These are phyloP conservation scores for Lepiota venenata DNA, from an alignment of 768 basidiomycete genomes.

Conservation along the genomic window DNA sequence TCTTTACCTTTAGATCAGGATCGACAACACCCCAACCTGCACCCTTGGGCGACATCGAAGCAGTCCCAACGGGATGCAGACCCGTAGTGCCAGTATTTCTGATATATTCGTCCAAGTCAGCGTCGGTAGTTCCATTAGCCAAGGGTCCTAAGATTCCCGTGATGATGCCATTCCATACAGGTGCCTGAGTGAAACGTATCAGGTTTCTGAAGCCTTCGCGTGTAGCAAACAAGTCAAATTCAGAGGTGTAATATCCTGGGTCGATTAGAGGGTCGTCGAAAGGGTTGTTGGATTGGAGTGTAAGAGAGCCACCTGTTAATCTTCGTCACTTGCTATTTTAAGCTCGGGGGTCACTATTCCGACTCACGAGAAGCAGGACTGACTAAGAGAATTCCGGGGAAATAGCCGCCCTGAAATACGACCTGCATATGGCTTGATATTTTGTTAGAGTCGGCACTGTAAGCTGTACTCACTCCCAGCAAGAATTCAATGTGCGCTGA, in stretches of 20 bases:
- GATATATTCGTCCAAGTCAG: constrained; percentile 13
- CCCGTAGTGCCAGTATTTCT: constrained; percentile 17
- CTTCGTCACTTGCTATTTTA: background rate
- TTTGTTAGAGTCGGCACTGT: background rate
- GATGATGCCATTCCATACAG: constrained; percentile 14
- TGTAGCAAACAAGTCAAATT: constrained; percentile 20
- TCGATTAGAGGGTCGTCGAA: constrained; percentile 43
- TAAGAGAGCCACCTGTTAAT: constrained; percentile 14
- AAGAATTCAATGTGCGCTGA: constrained; percentile 10
- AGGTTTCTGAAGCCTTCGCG: constrained; percentile 17
- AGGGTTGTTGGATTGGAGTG: constrained; percentile 37
- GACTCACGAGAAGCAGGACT: constrained; percentile 22
- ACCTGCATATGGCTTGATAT: background rate
- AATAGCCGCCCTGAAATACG: background rate
- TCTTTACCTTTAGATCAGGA: constrained; percentile 33
- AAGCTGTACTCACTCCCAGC: background rate
- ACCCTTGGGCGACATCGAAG: constrained; percentile 24
- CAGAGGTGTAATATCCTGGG: constrained; percentile 25
- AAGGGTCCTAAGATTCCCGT: constrained; percentile 2
- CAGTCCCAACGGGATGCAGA: constrained; percentile 29
- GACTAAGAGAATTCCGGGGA: constrained; percentile 19
- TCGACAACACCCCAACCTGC: constrained; percentile 30
- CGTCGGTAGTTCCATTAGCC: background rate
- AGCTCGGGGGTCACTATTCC: background rate
- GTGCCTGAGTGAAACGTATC: constrained; percentile 17